Evolutionary conservation across 495 filamentous ascomycete genomes (phyloP), one percentile per base, ranked within the genome.

Genomic region (Ramalina peruviana): DNA sequence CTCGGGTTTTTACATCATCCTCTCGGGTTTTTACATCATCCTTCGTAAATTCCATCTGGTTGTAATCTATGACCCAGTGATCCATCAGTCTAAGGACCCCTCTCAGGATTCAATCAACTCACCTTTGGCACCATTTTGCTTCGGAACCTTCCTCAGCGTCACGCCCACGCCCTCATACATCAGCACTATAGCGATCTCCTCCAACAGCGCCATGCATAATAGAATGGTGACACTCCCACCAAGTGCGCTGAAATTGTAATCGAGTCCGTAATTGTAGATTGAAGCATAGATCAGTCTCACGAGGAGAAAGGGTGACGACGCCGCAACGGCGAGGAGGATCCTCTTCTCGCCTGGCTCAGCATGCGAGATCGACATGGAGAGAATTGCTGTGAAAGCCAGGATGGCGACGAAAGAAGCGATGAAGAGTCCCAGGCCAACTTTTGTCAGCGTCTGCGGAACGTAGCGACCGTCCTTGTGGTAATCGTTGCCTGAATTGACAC

Each of bases 241-340:
- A 40, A 40, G 15, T n/a, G 17, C 15, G 38, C 15, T n/a, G 38
- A 40, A 40, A n/a, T 40, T 3, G 9, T n/a, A 5, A 19, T 40
- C 17, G 17, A 19, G 17, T 2, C 15, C 15, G 38, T n/a, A 19
- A 40, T n/a, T 19, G 38, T n/a, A n/a, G 3, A 70, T 41, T 4
- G 56, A 21, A 7, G 58, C 56, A 51, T 73, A 73, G 36, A 70
- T 46, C 1, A 72, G 41, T 12, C 70, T 62, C 19, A 72, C 58
- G n/a, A 69, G 50, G 23, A 73, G 55, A 46, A 73, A 62, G 1
- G 66, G 66, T 2, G 61, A 51, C 2, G 62, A 60, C 16, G 67
- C 27, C 1, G 54, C 58, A 19, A 69, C 63, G 3, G 66, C 69
- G 10, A 64, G 37, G 12, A 71, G 27, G 19, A 65, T 50, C 9